Evolutionary conservation across 495 filamentous ascomycete genomes (phyloP), one percentile per base, ranked within the genome.

Genomic region (Aspergillus panamensis): DNA sequence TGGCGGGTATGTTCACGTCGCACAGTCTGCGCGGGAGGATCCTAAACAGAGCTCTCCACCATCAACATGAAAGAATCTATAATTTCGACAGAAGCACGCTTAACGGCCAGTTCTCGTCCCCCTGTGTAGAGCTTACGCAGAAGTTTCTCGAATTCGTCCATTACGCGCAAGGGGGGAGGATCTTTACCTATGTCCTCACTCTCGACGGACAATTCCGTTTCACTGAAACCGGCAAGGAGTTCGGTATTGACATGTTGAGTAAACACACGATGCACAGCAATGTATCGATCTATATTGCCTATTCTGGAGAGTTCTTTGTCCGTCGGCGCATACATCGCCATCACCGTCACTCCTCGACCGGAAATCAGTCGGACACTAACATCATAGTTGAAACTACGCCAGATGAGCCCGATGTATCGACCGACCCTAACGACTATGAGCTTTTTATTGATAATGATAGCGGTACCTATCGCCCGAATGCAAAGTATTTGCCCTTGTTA

Each of bases 241-340:
- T 97, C 55, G 90, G 92, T 30, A 90, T 97, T 55, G 92, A 97
- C 66, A 70, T 97, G 57, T 72, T 97, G 55, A 88, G 84, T 63
- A 97, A 97, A 68, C 93, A 97, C 69, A 95, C 89, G 31, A 92
- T 97, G 87, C 93, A 97, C 66, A 91, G 88, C 66, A 86, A 96
- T 71, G 91, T 95, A 4, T 86, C 85, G 14, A 87, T 87, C 17
- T 95, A 96, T 68, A 88, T 97, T 57, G 92, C 92, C 3, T 96
- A 86, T 68, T 87, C 87, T 4, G 93, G 93, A 14, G 93, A 97
- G 69, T 97, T 97, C 69, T 95, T 96, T 69, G 79, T 97, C 55
- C 82, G 91, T 5, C 84, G 86, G 13, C 70, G 83, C n/a, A 80
- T 79, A 62, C 73, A 65, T 33, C 77, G 71, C 8, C 68, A 65